Evolutionary conservation across 768 basidiomycete genomes (phyloP).

Genomic region (Boletales sp.): DNA sequence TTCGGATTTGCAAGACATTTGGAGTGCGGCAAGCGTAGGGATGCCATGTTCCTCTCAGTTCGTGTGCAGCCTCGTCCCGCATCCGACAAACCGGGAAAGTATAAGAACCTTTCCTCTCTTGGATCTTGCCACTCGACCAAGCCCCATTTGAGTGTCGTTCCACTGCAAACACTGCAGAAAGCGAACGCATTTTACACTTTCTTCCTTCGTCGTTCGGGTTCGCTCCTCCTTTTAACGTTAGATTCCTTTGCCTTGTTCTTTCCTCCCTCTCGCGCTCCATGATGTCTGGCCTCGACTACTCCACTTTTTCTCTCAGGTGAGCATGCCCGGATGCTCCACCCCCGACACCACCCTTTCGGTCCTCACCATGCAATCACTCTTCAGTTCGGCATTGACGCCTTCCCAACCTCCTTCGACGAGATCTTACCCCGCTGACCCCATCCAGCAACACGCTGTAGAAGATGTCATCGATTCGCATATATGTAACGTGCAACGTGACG

Average conservation of each 20-base stretch:
- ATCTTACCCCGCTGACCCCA: slow-evolving; percentile 29
- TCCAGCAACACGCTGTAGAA: slow-evolving; percentile 25
- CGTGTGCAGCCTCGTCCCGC: slow-evolving; percentile 20
- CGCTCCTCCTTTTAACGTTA: slow-evolving; percentile 4
- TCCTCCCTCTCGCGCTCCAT: background rate
- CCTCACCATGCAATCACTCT: slow-evolving; percentile 4
- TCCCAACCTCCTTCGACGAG: slow-evolving; percentile 18
- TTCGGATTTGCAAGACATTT: slow-evolving; percentile 30
- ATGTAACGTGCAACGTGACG: slow-evolving; percentile 27
- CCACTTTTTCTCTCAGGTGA: slow-evolving; percentile 26
- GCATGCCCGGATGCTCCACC: background rate
- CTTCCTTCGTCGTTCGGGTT: slow-evolving; percentile 3
- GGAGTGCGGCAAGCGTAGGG: slow-evolving; percentile 25
- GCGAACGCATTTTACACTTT: slow-evolving; percentile 16
- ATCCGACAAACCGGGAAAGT: slow-evolving; percentile 20
- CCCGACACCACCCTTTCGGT: background rate
- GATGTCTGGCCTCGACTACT: slow-evolving; percentile 26
- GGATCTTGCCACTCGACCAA: slow-evolving; percentile 24
- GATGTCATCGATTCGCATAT: slow-evolving; percentile 28
- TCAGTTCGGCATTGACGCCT: slow-evolving; percentile 26
- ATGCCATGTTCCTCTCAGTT: slow-evolving; percentile 24
- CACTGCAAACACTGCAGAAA: slow-evolving; percentile 11
- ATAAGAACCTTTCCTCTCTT: slow-evolving; percentile 26
- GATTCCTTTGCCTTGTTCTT: background rate
- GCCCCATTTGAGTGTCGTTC: slow-evolving; percentile 22